phyloP scores from a whole-genome alignment of 2,329 filamentous ascomycete genomes.

The Aureobasidium melanogenum region DNA sequence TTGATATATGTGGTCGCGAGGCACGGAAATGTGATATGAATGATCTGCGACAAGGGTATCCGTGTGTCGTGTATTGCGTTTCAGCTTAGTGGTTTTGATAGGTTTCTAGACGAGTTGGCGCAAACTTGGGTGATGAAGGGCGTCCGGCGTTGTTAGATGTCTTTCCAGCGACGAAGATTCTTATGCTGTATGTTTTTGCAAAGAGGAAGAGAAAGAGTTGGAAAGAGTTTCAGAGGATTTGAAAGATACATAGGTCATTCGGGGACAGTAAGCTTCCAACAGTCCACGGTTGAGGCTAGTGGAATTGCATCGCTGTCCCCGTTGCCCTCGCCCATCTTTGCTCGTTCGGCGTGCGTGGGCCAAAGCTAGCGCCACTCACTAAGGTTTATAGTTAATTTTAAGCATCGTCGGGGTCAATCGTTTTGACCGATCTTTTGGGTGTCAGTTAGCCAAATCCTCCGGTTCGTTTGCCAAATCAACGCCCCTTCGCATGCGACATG shows the following conservation, averaged over 20 bases:
- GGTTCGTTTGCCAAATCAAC: background rate
- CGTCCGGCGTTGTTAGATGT: background rate
- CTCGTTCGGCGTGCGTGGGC: background rate
- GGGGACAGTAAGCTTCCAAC: constrained; percentile 6
- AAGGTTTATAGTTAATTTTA: constrained; percentile 12
- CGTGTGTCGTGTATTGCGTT: background rate
- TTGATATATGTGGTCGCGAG: background rate
- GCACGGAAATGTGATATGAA: background rate
- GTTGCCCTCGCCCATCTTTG: background rate
- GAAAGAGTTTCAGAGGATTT: background rate
- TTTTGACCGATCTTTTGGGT: constrained; percentile 6
- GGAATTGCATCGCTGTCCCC: background rate
- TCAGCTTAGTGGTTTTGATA: constrained; percentile 4
- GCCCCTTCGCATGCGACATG: too few species aligned
- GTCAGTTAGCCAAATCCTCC: background rate
- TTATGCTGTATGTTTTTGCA: background rate
- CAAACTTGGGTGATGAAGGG: background rate
- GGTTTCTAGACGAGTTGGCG: background rate
- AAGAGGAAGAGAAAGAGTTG: background rate
- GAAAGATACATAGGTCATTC: background rate
- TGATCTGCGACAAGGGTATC: background rate
- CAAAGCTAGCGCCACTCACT: constrained; percentile 3
- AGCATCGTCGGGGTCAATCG: constrained; percentile 8
- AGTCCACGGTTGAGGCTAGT: constrained; percentile 10
- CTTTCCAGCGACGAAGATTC: background rate